Evolutionary conservation across 2,329 filamentous ascomycete genomes (phyloP), one percentile per base, ranked within the genome.

Genomic region (Teratosphaeria pseudoeucalypti): DNA sequence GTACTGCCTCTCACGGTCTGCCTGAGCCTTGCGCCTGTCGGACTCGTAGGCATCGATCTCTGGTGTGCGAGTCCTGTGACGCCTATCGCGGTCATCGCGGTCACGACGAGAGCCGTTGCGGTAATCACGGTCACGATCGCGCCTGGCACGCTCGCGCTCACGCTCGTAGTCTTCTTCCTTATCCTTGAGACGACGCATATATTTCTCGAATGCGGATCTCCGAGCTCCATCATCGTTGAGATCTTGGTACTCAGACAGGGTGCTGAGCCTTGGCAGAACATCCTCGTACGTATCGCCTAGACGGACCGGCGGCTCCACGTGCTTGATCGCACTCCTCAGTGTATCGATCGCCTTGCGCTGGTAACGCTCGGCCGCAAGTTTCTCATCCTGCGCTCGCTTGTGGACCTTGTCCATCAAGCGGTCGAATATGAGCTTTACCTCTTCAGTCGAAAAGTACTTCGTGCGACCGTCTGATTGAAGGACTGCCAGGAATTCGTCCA

Each of bases 41-140:
- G 92, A 94, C 75, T 97, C 94, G 74, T 99, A 99, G 23, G 90
- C 85, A 76, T 99, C 92, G 60, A 85, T 84, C 74, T 97, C 94
- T 68, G 91, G 90, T 71, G 89, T 95, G 67, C 84, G 83, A 67
- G 89, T 81, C 65, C 78, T 78, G 52, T 74, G 71, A 49, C 58
- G 53, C 29, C 70, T 70, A 9, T 39, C 27, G 57, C 74, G 72
- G 60, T 68, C 64, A 29, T 74, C 73, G 64, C 76, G 72, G 59
- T 73, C 71, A 61, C 82, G 67, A 58, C 74, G 74, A 62, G 73
- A 71, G 57, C 72, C 74, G 58, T 72, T 70, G 61, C 70, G 77
- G 62, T 95, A 89, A 47, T 78, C 78, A 68, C 87, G 84, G 63
- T 69, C 69, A 23, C 68, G 61, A 63, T 73, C 73, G 64, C 76